These are phyloP conservation scores for Aureoboletus auriporus DNA, from an alignment of 768 basidiomycete genomes.

Conservation along the genomic window DNA sequence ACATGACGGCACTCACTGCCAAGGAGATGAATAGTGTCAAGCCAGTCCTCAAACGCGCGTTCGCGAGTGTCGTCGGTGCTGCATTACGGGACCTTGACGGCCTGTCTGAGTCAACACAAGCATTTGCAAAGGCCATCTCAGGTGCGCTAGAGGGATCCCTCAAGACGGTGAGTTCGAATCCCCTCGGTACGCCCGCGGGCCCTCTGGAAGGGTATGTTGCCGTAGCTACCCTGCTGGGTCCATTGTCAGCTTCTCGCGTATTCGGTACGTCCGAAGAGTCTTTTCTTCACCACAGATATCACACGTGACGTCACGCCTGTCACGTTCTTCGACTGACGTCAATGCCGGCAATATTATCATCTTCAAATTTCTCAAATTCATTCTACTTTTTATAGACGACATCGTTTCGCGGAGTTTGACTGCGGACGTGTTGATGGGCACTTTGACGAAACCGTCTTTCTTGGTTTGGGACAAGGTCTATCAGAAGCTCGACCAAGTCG, in stretches of 20 bases:
- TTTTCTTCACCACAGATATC: constrained; percentile 2
- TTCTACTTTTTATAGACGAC: constrained; percentile 34
- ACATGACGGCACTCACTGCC: constrained; percentile 46
- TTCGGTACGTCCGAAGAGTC: constrained; percentile 43
- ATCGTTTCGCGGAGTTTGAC: constrained; percentile 44
- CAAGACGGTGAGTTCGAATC: constrained; percentile 60
- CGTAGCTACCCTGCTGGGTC: constrained; percentile 62
- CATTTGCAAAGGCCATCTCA: constrained; percentile 52
- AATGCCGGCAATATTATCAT: too few species aligned
- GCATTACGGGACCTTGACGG: constrained; percentile 47
- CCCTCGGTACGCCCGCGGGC: constrained; percentile 54
- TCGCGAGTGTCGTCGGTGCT: constrained; percentile 60
- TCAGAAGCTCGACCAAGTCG: constrained; percentile 55
- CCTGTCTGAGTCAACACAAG: constrained; percentile 24
- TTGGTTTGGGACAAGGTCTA: constrained; percentile 86
- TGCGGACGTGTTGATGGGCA: constrained; percentile 42
- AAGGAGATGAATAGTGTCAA: constrained; percentile 76
- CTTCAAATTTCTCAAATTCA: too few species aligned
- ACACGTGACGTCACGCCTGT: too few species aligned
- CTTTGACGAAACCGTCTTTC: constrained; percentile 75
- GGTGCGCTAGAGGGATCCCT: constrained; percentile 67
- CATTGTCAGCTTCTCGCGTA: constrained; percentile 44
- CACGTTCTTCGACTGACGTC: too few species aligned
- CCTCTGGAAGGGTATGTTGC: constrained; percentile 87
- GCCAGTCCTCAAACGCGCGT: constrained; percentile 52